A percentile compares a stretch with the other conserved stretches of the same genome.
phyloP scores from a whole-genome alignment of 2,329 filamentous ascomycete species.

The Seiridium unicorne region DNA sequence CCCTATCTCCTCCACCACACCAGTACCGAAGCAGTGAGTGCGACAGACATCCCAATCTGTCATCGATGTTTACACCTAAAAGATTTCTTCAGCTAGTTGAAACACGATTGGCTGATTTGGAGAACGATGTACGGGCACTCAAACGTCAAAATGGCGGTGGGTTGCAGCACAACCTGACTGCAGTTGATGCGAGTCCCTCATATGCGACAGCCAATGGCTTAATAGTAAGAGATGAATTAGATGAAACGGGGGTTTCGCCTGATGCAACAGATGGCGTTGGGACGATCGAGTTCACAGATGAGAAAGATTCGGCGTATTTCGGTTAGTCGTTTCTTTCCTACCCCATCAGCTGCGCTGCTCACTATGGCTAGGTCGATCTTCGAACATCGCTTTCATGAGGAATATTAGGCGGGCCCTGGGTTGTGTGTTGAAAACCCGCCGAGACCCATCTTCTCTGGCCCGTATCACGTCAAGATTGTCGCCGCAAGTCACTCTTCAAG shows the following conservation, averaged over 20 bases:
- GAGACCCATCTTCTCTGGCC: neutral
- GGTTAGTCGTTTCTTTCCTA: neutral
- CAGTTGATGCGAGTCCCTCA: neutral
- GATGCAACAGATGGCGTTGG: constrained; percentile 7
- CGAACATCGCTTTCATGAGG: constrained; percentile 4
- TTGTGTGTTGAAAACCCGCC: neutral
- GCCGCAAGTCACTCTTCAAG: neutral
- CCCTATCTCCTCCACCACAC: constrained; percentile 1
- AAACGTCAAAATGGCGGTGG: neutral
- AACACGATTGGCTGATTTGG: constrained; percentile 2
- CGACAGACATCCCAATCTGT: too few species aligned
- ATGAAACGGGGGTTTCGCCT: neutral
- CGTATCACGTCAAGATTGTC: neutral
- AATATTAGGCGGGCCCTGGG: neutral
- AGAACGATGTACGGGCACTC: constrained; percentile 3
- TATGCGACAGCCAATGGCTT: neutral
- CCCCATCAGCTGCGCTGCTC: neutral
- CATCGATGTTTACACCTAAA: too few species aligned
- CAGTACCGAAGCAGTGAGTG: neutral
- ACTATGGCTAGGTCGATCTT: constrained; percentile 1
- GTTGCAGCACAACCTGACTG: neutral
- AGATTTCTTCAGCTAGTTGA: constrained; percentile 5
- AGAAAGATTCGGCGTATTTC: constrained; percentile 2
- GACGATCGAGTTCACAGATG: constrained; percentile 7
- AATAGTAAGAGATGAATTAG: neutral